phyloP scores from a whole-genome alignment of 139 green algal genomes.

The Picochlorum sp. region DNA sequence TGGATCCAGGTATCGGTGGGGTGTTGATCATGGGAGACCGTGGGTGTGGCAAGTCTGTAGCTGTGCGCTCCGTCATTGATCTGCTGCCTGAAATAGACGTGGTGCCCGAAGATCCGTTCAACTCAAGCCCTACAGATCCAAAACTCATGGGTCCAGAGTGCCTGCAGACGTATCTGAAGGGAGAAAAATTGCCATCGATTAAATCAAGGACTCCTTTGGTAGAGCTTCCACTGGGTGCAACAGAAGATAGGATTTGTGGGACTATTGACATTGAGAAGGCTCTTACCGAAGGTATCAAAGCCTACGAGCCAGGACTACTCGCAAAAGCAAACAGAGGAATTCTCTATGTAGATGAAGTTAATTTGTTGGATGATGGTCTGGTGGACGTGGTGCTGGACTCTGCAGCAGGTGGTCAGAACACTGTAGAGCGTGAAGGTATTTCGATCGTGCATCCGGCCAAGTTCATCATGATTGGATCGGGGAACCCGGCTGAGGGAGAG shows the following conservation, averaged over 20 bases:
- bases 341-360: conserved; percentile 85
- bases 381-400: conserved; percentile 79
- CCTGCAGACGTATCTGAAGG: conserved; percentile 24
- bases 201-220: conserved; percentile 73
- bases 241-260: conserved; percentile 87
- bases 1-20: conserved; percentile 77
- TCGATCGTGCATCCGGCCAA: conserved; percentile 80
- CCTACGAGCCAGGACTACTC: conserved; percentile 45
- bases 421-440: conserved; percentile 92
- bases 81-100: conserved; percentile 83
- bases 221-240: conserved; percentile 78
- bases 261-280: conserved; percentile 94
- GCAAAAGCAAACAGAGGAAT: conserved; percentile 74
- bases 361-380: conserved; percentile 72
- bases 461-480: conserved; percentile 85
- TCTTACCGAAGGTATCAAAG: conserved; percentile 67
- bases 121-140: conserved; percentile 69
- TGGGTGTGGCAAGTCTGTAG: conserved; percentile 74
- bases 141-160: conserved; percentile 69
- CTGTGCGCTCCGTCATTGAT: conserved; percentile 64
- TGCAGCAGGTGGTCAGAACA: conserved; percentile 74
- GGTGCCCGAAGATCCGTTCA: conserved; percentile 78
- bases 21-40: conserved; percentile 92
- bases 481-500: conserved; percentile 76
- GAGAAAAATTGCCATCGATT: conserved; percentile 40